phyloP scores from a whole-genome alignment of 345 rosid species.

The Gossypium thurberi region DNA sequence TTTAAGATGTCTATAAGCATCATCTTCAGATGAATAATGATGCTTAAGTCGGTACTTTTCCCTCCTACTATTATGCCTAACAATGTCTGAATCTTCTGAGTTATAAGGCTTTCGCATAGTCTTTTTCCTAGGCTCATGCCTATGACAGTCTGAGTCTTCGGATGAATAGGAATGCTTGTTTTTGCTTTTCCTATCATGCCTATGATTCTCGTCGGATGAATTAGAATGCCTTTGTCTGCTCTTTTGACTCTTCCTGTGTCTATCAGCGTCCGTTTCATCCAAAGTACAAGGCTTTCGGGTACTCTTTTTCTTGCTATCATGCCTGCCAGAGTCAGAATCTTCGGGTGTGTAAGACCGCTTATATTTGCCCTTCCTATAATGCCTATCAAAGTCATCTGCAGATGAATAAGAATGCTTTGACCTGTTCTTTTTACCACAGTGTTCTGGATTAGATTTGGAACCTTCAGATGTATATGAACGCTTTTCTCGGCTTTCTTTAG shows the following conservation, averaged over 20 bases:
- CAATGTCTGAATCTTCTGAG: slow-evolving; percentile 5
- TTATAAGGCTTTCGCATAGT: neutral
- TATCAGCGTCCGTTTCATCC: slow-evolving; percentile 18
- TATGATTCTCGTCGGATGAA: slow-evolving; percentile 15
- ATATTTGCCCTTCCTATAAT: slow-evolving; percentile 23
- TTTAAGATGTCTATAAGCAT: slow-evolving; percentile 11
- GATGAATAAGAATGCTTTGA: slow-evolving; percentile 26
- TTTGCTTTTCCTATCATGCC: slow-evolving; percentile 8
- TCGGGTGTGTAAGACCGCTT: slow-evolving; percentile 13
- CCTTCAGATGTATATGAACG: slow-evolving; percentile 21
- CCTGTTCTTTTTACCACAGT: slow-evolving; percentile 15
- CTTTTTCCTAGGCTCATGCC: slow-evolving; percentile 9
- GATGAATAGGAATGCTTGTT: slow-evolving; percentile 13
- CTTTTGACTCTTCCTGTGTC: slow-evolving; percentile 19
- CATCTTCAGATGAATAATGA: slow-evolving; percentile 13
- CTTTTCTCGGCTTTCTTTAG: slow-evolving; percentile 25
- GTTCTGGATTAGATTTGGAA: slow-evolving; percentile 14
- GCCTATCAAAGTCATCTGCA: slow-evolving; percentile 27
- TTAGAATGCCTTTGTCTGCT: slow-evolving; percentile 25
- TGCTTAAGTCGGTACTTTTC: slow-evolving; percentile 8
- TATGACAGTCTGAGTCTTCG: slow-evolving; percentile 8
- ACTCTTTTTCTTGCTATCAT: slow-evolving; percentile 20
- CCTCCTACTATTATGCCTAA: slow-evolving; percentile 11
- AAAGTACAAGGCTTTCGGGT: slow-evolving; percentile 17
- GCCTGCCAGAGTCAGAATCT: slow-evolving; percentile 19